Evolutionary conservation across 148 eudicot species (phyloP).

Genomic region (Silene latifolia): DNA sequence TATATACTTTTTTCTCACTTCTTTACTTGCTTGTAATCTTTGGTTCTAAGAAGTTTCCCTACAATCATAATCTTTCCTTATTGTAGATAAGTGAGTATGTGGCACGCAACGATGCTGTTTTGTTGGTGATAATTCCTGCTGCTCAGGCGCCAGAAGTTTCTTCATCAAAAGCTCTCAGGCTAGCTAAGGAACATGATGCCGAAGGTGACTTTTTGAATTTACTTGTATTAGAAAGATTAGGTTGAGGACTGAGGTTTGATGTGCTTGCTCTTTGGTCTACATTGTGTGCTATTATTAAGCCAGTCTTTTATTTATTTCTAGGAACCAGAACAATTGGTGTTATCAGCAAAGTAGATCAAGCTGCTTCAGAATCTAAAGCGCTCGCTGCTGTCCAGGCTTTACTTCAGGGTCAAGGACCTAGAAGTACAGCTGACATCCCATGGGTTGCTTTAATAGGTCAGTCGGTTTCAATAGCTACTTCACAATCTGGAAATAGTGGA

Average conservation of each 20-base stretch:
- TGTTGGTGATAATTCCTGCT: constrained; percentile 90
- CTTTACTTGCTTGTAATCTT: constrained; percentile 6
- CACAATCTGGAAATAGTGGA: constrained; percentile 80
- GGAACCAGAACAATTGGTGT: constrained; percentile 97
- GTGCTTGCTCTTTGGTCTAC: background rate
- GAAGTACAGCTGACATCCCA: constrained; percentile 84
- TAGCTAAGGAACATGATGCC: constrained; percentile 85
- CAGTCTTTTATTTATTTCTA: constrained; percentile 22
- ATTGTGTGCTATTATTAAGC: background rate
- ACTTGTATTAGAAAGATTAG: background rate
- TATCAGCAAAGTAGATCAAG: constrained; percentile 96
- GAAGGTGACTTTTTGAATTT: constrained; percentile 54
- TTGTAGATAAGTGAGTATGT: constrained; percentile 74
- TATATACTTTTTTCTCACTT: background rate
- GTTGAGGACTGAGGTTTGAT: background rate
- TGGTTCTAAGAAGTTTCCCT: constrained; percentile 14
- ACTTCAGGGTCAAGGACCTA: constrained; percentile 82
- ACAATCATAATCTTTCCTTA: constrained; percentile 21
- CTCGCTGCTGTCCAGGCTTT: constrained; percentile 99
- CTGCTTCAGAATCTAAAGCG: constrained; percentile 77
- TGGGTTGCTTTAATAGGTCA: constrained; percentile 99
- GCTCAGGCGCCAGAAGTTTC: constrained; percentile 84
- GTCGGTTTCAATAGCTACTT: constrained; percentile 89
- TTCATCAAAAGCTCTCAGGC: constrained; percentile 76
- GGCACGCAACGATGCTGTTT: constrained; percentile 84